Evolutionary conservation across 2,329 filamentous ascomycete genomes (phyloP), one percentile per base, ranked within the genome.

Genomic region (Teratosphaeria pseudoeucalypti): DNA sequence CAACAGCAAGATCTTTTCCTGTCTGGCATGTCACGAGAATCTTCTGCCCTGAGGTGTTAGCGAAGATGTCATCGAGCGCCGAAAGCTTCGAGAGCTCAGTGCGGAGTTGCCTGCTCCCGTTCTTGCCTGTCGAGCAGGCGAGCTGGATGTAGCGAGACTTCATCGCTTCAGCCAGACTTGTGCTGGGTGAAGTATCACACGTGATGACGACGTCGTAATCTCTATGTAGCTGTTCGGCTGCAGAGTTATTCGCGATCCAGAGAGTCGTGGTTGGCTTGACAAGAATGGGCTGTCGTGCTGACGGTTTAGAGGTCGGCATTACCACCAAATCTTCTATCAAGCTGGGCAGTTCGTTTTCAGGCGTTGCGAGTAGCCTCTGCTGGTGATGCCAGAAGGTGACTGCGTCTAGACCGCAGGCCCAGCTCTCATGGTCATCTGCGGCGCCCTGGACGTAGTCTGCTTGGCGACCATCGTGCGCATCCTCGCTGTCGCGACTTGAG

Each of bases 351-450:
- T 90, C 84, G 10, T 83, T 80, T 68, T 96, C 92, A 0, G 81
- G 68, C 0, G 86, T 81, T 0, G 72, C 72, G 23, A 95, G 76
- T 11, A 97, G 76, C 6, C 70, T 47, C 0, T 82, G 76, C 52
- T 76, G 77, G 66, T 96, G 79, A 2, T 73, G 74, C 94, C 94
- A 99, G 74, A 96, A 99, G 0, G 92, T 63, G 0, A 77, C 72
- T 0, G 92, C 84, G 0, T 89, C 94, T 16, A 97, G 81, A 0
- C 90, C 90, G 29, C 82, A 77, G 1, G 91, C 87, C 94, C 94
- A 99, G 66, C 89, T 90, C 77, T 99, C 94, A 12, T 88, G 90
- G 72, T 99, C 94, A 73, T 99, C 94, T 2, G 88, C 94, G 0
- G 92, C 92, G 56, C 94, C 94, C 74, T 97, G 94, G 61, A 99